Percentiles rank a stretch among this genome's conserved stretches.
Evolutionary conservation across 2,329 filamentous ascomycete species (phyloP).

Genomic region (Aspergillus pseudonomiae): DNA sequence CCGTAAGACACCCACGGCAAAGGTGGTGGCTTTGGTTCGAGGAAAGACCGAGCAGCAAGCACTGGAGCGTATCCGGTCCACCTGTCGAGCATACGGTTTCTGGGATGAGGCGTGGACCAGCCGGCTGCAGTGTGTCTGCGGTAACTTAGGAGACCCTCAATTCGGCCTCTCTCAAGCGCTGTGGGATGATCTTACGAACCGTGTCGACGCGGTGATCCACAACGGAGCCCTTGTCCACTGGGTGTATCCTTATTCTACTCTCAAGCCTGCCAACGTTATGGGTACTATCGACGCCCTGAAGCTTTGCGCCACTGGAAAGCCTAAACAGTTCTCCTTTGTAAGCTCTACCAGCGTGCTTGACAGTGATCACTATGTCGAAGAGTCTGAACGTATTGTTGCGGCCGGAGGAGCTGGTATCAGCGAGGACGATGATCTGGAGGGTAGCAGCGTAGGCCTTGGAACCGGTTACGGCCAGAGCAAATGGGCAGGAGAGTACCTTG

Average conservation of each 20-base stretch:
- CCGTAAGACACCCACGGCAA: conserved; percentile 57
- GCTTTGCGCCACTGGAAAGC: conserved; percentile 74
- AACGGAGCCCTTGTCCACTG: conserved; percentile 82
- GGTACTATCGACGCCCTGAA: conserved; percentile 75
- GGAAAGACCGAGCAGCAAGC: conserved; percentile 64
- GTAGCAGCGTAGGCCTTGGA: conserved; percentile 73
- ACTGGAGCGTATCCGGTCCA: conserved; percentile 66
- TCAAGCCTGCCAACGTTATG: conserved; percentile 76
- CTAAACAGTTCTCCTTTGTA: conserved; percentile 81
- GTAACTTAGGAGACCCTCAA: conserved; percentile 71
- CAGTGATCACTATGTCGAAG: conserved; percentile 75
- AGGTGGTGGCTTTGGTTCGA: conserved; percentile 76
- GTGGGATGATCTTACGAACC: conserved; percentile 67
- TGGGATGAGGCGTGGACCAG: conserved; percentile 69
- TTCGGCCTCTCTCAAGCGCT: conserved; percentile 69
- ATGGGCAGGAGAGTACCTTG: conserved; percentile 75
- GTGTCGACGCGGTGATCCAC: conserved; percentile 75
- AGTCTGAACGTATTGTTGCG: conserved; percentile 65
- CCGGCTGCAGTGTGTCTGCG: conserved; percentile 69
- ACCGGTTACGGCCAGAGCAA: conserved; percentile 93
- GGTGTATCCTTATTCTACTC: conserved; percentile 74
- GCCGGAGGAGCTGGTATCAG: conserved; percentile 67
- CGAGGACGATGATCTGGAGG: conserved; percentile 77
- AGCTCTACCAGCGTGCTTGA: conserved; percentile 83
- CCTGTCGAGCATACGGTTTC: conserved; percentile 75